Evolutionary conservation across 2,329 filamentous ascomycete genomes (phyloP), one percentile per base, ranked within the genome.

Genomic region (Elsinoe necatrix): DNA sequence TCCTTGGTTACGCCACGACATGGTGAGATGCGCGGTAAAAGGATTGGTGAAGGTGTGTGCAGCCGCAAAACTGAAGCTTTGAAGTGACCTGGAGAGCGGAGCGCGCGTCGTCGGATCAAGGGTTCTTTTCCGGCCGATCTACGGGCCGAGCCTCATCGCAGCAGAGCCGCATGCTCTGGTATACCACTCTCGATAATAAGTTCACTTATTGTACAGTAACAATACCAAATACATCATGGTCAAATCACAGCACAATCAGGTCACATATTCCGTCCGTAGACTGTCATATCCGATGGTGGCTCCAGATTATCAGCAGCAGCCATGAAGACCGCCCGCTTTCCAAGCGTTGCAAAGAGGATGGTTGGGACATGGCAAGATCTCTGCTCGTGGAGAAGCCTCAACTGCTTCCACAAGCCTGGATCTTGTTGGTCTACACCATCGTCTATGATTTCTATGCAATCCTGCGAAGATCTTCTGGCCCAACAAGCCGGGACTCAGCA

Each of bases 1-100:
- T 65, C 93, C 93, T 67, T 82, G 78, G 63, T 76, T 78, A 67
- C 82, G 78, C 81, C 82, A 85, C 70, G 82, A 74, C 82, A 85
- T 85, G 34, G 57, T 64, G 35, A 21, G 45, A 50, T 29, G 11
- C 45, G 45, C 25, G 18, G 41, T n/a, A n/a, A n/a, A 27, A 4
- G 11, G 9, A 25, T 14, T 23, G 20, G 41, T 23, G 12, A 14
- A 3, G 34, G 34, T 12, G 34, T 37, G 9, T n/a, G 34, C 34
- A 11, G 20, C 25, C 41, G 41, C 20, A 45, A 45, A 45, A 18
- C n/a, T 25, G 41, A 45, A 45, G 41, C 41, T 45, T 21, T 45
- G 20, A 25, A 45, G 21, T 23, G 41, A 25, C 12, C 20, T 45
- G 20, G 25, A 42, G 37, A 14, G 41, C 41, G 21, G 16, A 21